phyloP scores from a whole-genome alignment of 225 moss, liverwort and hornwort genomes.

The Climacium dendroides region DNA sequence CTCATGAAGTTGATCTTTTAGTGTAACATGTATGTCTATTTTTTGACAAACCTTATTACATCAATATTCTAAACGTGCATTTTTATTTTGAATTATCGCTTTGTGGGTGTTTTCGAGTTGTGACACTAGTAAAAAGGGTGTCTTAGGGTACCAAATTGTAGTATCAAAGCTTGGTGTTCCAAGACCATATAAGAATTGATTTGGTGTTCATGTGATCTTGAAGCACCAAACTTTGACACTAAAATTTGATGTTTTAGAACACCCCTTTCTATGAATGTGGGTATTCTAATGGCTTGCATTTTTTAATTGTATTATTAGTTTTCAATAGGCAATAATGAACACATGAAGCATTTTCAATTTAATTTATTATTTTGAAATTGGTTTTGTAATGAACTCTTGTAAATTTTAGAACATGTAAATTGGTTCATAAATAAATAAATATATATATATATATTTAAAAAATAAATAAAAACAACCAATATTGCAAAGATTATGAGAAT shows the following conservation, averaged over 20 bases:
- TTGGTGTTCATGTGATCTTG: not conserved
- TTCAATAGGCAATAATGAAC: not conserved
- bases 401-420: not conserved
- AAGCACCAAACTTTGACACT: not conserved
- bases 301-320: not conserved
- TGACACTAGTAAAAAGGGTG: rapidly evolving
- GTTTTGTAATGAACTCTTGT: not conserved
- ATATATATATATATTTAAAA: not conserved
- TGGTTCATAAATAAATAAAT: not conserved
- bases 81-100: not conserved
- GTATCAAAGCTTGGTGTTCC: rapidly evolving
- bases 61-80: not conserved
- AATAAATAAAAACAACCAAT: not conserved
- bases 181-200: not conserved
- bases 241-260: rapidly evolving
- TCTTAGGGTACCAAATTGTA: not conserved
- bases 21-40: rapidly evolving
- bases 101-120: not conserved
- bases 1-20: not conserved
- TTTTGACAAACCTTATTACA: rapidly evolving
- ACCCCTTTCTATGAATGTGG: rapidly evolving
- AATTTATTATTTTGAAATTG: not conserved
- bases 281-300: not conserved
- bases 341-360: not conserved
- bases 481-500: not conserved